Percentiles rank a stretch among this genome's conserved stretches.
phyloP scores from a whole-genome alignment of 2,329 filamentous ascomycete species.

The Biscogniauxia marginata region DNA sequence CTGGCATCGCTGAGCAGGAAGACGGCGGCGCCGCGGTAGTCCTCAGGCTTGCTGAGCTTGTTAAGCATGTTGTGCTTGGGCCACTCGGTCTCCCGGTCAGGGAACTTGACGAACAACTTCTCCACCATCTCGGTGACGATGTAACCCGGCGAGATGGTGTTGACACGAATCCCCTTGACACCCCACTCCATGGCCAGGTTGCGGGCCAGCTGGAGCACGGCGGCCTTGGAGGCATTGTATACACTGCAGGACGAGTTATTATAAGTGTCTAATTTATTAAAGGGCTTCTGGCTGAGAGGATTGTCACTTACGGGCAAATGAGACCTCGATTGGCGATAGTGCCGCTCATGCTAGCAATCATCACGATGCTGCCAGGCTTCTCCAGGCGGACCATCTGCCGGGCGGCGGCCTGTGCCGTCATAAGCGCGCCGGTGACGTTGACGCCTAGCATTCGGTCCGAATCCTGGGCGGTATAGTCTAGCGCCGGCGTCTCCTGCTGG shows the following conservation, averaged over 20 bases:
- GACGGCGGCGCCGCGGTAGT: slow-evolving; percentile 69
- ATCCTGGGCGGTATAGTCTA: slow-evolving; percentile 77
- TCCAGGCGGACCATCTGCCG: slow-evolving; percentile 66
- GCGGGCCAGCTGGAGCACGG: slow-evolving; percentile 67
- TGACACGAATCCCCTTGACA: slow-evolving; percentile 70
- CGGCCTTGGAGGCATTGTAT: slow-evolving; percentile 77
- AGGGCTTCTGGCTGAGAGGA: neutral
- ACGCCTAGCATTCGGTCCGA: slow-evolving; percentile 77
- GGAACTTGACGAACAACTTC: slow-evolving; percentile 72
- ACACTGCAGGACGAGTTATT: slow-evolving; percentile 48
- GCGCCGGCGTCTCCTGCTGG: slow-evolving; percentile 78
- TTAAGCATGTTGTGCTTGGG: slow-evolving; percentile 83
- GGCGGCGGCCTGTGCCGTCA: slow-evolving; percentile 87
- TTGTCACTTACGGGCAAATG: slow-evolving; percentile 53
- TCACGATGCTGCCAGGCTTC: slow-evolving; percentile 58
- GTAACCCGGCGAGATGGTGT: slow-evolving; percentile 78
- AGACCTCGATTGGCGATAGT: slow-evolving; percentile 63
- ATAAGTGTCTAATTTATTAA: neutral
- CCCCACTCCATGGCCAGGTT: slow-evolving; percentile 76
- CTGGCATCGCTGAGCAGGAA: slow-evolving; percentile 67
- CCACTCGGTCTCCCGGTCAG: slow-evolving; percentile 68
- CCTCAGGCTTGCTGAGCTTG: slow-evolving; percentile 63
- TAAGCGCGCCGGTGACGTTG: slow-evolving; percentile 82
- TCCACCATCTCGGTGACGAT: slow-evolving; percentile 83
- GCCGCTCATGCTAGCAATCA: slow-evolving; percentile 71